Evolutionary conservation across 257 asterid genomes (phyloP), one percentile per base, ranked within the genome.

Genomic region (Rubia yunnanensis): DNA sequence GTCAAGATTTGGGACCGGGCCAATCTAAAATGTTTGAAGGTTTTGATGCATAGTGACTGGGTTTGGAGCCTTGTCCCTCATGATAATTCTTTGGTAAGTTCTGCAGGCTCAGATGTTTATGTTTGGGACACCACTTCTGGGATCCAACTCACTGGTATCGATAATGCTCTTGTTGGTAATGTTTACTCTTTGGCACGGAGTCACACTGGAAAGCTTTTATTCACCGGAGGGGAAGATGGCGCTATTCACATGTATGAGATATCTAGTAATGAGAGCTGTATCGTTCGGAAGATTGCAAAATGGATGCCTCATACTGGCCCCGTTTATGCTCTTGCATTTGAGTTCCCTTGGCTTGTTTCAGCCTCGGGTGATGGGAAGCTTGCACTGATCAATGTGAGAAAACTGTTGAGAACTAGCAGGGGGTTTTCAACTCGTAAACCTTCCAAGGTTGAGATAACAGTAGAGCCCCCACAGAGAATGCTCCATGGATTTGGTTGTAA

Each of bases 141-240:
- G 49, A 70, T 22, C 54, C 81, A 67, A 54, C 78, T 86, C 31
- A 75, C 85, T 22, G 59, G 46, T 17, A 72, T 79, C 28, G 70
- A 64, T 27, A 77, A 69, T 69, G 87, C 74, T 57, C 95, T 90
- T 76, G 80, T 38, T 44, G 94, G 95, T 22, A 77, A 86, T 56
- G 67, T 91, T 1, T 82, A 81, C 72, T 81, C 97, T 58, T 73
- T 94, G 82, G 88, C 88, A 14, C 80, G 92, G 56, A 90, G 95
- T 68, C 96, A 81, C 80, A 83, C 99, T 0, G 99, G 99, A 34
- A 90, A 88, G 80, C 88, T 88, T 41, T 66, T 94, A 71, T 90
- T 94, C 71, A 86, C 86, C 27, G 99, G 96, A 41, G 99, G 99
- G 48, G 99, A 88, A 71, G 96, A 94, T 60, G 99, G 99, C 39